A percentile compares a stretch with the other conserved stretches of the same genome.
Conservation (phyloP, 2,329 filamentous ascomycete species). For the Malbranchea cinnamomea region DNA sequence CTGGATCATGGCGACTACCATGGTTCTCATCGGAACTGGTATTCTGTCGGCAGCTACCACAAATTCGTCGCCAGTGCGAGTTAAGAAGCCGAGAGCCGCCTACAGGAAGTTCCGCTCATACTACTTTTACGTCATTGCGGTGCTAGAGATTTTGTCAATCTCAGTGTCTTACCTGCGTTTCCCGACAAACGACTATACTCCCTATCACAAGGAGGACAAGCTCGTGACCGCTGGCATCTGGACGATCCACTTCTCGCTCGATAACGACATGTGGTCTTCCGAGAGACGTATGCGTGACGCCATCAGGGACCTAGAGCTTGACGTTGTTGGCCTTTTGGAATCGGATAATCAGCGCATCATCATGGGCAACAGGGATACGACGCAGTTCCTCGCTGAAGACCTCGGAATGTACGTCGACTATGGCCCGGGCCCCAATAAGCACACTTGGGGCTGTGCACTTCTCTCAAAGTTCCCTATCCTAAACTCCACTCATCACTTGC, state of each 20-base stretch:
- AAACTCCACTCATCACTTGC: conserved; percentile 88
- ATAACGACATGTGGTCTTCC: conserved; percentile 98
- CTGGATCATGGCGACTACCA: conserved; percentile 80
- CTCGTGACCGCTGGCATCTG: conserved; percentile 89
- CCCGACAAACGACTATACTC: conserved; percentile 78
- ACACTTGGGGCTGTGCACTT: conserved; percentile 89
- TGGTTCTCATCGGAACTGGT: conserved; percentile 71
- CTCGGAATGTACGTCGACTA: conserved; percentile 98
- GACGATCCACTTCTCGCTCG: conserved; percentile 95
- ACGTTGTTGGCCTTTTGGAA: conserved; percentile 89
- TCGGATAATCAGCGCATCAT: conserved; percentile 93
- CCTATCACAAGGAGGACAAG: conserved; percentile 78
- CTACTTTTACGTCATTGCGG: conserved; percentile 56
- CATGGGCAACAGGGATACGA: conserved; percentile 96
- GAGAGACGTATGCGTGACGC: conserved; percentile 87
- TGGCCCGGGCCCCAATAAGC: conserved; percentile 93
- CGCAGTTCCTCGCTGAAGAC: conserved; percentile 88
- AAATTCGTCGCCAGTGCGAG: conserved; percentile 27
- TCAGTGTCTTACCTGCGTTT: conserved; percentile 78
- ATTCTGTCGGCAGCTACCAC: conserved; percentile 52
- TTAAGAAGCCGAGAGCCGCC: conserved; percentile 23
- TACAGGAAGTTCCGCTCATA: conserved; percentile 44
- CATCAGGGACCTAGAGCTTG: conserved; percentile 87
- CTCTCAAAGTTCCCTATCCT: conserved; percentile 96
- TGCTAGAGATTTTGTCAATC: conserved; percentile 66